Base-by-base conservation (phyloP, 1,284 basidiomycete genomes). In the Bjerkandera adusta region DNA sequence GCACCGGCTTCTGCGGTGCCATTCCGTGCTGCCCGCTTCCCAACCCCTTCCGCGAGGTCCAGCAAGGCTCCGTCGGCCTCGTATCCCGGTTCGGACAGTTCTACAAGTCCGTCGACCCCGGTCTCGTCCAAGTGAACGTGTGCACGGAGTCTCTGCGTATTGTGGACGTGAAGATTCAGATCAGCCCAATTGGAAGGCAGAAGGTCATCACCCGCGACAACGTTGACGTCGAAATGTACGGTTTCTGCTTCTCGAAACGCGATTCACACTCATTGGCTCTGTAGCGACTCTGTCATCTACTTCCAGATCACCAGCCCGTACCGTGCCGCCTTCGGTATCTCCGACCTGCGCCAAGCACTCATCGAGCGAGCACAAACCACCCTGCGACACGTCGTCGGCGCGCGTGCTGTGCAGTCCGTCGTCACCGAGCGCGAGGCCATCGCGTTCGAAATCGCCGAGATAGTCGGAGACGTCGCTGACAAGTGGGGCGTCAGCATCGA, bases 401-500 rank as follows among this genome's bases (percentile, higher is more conserved):
- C 90, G 7, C 86, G 92, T 34, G 85, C 81, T 0, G 88, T 90
- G 24, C 88, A 90, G 66, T 83, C 79, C 58, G 86, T 92, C 43
- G 85, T 91, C 51, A 85, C 85, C n/a, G 95, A 98, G 69, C 89
- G 96, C 54, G 96, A 98, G 63, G 92, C 91, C 47, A 93, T 98
- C 53, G 96, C 95, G 3, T 87, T 88, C 60, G 95, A 97, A 68
- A 95, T 97, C 47, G 92, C 92, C 38, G 92, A 96, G 66, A 96
- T 97, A 49, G 91, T 97, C 18, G 81, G 87, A 43, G 80, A 94
- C 64, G 77, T 90, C 40, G 87, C 89, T 11, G 88, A 90, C 63
- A 77, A 92, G 68, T 97, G 95, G 95, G 95, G 95, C 68, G 94
- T 97, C 37, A 78, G 87, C 26, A 93, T 97, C 65, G 93, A 97